Evolutionary conservation across 2,329 filamentous ascomycete genomes (phyloP).

Genomic region (Fusarium tricinctum): DNA sequence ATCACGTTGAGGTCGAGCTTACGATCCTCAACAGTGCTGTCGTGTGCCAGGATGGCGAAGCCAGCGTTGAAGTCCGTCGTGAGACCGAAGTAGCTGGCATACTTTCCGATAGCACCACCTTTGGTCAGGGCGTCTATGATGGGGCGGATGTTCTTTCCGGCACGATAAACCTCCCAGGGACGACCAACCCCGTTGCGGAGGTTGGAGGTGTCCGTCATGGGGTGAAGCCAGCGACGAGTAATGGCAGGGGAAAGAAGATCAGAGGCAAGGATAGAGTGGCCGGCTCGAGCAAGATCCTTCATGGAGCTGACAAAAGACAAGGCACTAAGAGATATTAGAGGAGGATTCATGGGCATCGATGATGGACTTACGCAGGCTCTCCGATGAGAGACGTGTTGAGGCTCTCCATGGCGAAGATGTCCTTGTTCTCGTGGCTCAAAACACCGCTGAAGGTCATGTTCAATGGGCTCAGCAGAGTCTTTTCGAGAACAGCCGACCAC

Average conservation of each 20-base stretch:
- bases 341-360: fast-evolving
- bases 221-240: constrained; percentile 53
- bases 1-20: constrained; percentile 53
- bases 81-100: constrained; percentile 47
- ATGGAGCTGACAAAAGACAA: constrained; percentile 40
- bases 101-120: constrained; percentile 48
- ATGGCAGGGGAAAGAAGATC: constrained; percentile 36
- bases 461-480: constrained; percentile 13
- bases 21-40: constrained; percentile 38
- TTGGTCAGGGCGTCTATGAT: constrained; percentile 51
- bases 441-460: constrained; percentile 32
- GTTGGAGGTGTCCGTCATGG: constrained; percentile 51
- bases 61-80: constrained; percentile 44
- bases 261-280: constrained; percentile 41
- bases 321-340: constrained; percentile 10
- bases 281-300: constrained; percentile 38
- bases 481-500: constrained; percentile 18
- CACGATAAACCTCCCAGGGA: constrained; percentile 54
- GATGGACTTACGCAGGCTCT: constrained; percentile 28
- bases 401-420: constrained; percentile 24
- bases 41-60: constrained; percentile 54
- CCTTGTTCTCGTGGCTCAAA: not conserved
- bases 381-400: constrained; percentile 26
- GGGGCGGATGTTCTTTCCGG: constrained; percentile 41
- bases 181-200: constrained; percentile 53